Evolutionary conservation across 768 basidiomycete species (phyloP).

Genomic region (Ramaria sp.): DNA sequence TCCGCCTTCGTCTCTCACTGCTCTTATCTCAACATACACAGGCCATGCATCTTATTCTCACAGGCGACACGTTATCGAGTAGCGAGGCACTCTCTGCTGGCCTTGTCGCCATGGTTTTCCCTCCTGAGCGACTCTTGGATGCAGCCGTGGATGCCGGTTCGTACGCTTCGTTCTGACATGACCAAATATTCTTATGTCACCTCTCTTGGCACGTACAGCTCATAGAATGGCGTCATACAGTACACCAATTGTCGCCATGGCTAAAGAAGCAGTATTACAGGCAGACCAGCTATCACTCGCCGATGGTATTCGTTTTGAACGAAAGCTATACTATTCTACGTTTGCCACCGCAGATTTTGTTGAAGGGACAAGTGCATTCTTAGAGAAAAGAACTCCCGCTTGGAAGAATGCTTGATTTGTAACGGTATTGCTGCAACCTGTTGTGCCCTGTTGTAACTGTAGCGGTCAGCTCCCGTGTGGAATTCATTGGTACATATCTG

Average conservation of each 20-base stretch:
- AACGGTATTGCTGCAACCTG: neutral
- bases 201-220: slow-evolving; percentile 11
- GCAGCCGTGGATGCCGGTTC: slow-evolving; percentile 33
- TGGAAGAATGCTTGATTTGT: slow-evolving; percentile 24
- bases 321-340: slow-evolving; percentile 37
- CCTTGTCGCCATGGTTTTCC: slow-evolving; percentile 35
- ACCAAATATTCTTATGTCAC: neutral
- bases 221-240: slow-evolving; percentile 23
- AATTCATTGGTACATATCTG: too few relatives aligned
- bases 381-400: slow-evolving; percentile 34
- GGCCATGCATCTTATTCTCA: slow-evolving; percentile 49
- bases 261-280: slow-evolving; percentile 39
- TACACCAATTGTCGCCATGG: slow-evolving; percentile 24
- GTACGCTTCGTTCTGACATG: neutral
- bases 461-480: too few relatives aligned
- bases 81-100: slow-evolving; percentile 36
- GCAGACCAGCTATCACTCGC: slow-evolving; percentile 37
- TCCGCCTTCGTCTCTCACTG: neutral
- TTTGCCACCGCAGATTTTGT: slow-evolving; percentile 39
- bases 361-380: slow-evolving; percentile 40
- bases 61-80: slow-evolving; percentile 36
- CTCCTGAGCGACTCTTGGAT: slow-evolving; percentile 27
- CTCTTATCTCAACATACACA: slow-evolving; percentile 10
- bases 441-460: neutral
- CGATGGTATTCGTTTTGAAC: slow-evolving; percentile 35